Evolutionary conservation across 495 filamentous ascomycete genomes (phyloP).

Genomic region (Bathelium albidoporum): DNA sequence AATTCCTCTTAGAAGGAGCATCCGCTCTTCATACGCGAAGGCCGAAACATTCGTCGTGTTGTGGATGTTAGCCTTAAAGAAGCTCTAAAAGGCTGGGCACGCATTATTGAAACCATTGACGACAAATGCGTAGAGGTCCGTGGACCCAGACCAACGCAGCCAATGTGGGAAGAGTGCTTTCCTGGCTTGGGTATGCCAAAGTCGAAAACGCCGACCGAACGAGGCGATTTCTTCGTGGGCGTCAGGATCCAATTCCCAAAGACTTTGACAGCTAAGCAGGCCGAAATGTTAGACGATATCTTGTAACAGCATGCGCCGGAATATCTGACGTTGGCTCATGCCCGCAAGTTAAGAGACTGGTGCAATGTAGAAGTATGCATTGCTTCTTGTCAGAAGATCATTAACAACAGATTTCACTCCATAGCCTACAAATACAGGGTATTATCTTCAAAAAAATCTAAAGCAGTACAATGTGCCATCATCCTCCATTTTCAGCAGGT

Average conservation of each 20-base stretch:
- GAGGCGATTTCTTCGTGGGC: constrained; percentile 77
- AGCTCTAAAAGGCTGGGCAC: constrained; percentile 88
- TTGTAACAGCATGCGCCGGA: too few relatives aligned
- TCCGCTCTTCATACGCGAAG: constrained; percentile 68
- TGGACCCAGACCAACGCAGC: constrained; percentile 72
- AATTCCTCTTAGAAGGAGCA: constrained; percentile 78
- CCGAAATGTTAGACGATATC: constrained; percentile 65
- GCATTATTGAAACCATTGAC: constrained; percentile 86
- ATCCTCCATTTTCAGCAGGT: too few relatives aligned
- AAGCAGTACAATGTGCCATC: too few relatives aligned
- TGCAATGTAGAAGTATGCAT: too few relatives aligned
- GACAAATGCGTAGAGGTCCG: constrained; percentile 67
- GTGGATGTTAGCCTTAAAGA: constrained; percentile 82
- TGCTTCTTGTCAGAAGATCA: too few relatives aligned
- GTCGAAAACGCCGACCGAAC: constrained; percentile 70
- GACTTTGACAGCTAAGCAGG: constrained; percentile 63
- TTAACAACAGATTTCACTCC: too few relatives aligned
- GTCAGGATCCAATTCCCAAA: constrained; percentile 86
- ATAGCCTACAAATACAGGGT: too few relatives aligned
- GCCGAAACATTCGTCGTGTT: constrained; percentile 68
- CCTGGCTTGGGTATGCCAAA: constrained; percentile 84
- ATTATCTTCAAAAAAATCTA: too few relatives aligned
- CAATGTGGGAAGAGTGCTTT: constrained; percentile 68
- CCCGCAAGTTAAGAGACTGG: too few relatives aligned
- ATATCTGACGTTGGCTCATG: too few relatives aligned